Base-by-base conservation (phyloP, 1,284 basidiomycete genomes). In the Cryptococcus amylolentus region DNA sequence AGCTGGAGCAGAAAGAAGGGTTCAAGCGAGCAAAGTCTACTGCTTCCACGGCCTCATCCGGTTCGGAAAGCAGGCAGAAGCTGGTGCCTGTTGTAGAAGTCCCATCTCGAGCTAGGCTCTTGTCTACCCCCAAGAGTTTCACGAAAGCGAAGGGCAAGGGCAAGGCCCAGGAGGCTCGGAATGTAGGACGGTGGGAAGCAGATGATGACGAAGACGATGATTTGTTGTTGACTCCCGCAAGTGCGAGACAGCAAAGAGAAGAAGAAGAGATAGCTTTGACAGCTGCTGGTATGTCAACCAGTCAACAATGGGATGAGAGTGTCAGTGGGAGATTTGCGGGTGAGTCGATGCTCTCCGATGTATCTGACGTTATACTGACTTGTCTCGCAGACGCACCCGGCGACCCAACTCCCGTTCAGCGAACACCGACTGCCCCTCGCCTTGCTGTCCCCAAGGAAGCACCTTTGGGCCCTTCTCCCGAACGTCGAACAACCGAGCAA, bases 201-300 rank as follows among this genome's bases (percentile, higher is more conserved):
- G n/a, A 37, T 8, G 49, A 39, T 9, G 46, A 54, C 20, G 63
- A 55, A 4, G 64, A 56, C 3, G 65, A 70, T 48, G 67, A 67
- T 51, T 44, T 67, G 14, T 49, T 70, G 12, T 52, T 69, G 5
- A 63, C 57, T 28, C 69, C 69, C 18, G 65, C 67, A 51, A 54
- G 58, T 9, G 68, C 68, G 13, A 52, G 55, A 44, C 52, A 57
- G 42, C 23, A 57, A 27, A 56, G 55, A 18, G 49, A 40, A 23
- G 69, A 73, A 46, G 69, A 71, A 42, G 55, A 64, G 14, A 58
- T 28, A 14, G 57, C 51, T 10, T 60, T 65, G 28, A 48, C 44
- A 39, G 54, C 40, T 28, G 45, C 48, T 12, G 43, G 47, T 41
- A 14, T 27, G 44, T 14, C 18, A 7, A 43, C 20, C 8, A 38